Evolutionary conservation across 139 green algal genomes (phyloP), one percentile per base, ranked within the genome.

Genomic region (Coelastrella sp.): DNA sequence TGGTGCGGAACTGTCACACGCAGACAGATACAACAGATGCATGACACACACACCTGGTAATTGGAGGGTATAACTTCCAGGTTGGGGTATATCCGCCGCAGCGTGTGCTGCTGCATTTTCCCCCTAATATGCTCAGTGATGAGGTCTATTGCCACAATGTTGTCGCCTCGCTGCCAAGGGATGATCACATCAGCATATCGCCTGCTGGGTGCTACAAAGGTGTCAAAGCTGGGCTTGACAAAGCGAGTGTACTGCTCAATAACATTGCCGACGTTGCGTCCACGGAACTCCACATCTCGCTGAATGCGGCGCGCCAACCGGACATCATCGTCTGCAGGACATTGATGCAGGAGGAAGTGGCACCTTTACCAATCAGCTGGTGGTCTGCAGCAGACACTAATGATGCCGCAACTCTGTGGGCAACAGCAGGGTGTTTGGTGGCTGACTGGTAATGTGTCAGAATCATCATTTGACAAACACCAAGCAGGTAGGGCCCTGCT

Each of bases 151-250:
- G 98, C 98, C 76, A 99, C 98, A 6, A 96, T 59, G 92, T 98
- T 98, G 92, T 92, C 89, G 24, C 87, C 90, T 6, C 78, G 63
- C 78, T 93, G 90, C 94, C 98, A 98, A 7, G 98, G 98, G 63
- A 99, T 99, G 93, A 99, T 99, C 84, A 99, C 86, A 90, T 99
- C 98, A 0, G 98, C 98, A 79, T 96, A 92, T 90, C 96, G 75
- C 83, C 97, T 93, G 82, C 92, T 96, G 61, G 98, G 98, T 0
- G 94, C 94, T n/a, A 99, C 96, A 92, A 96, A 99, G 78, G 94
- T 85, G 92, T 99, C 97, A 86, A 99, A 99, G 20, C 95, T 94
- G 6, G 98, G 98, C 94, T 99, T 99, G 10, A 99, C 97, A 93
- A 98, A 98, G 81, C 91, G 92, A 24, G 96, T 98, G 94, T 99